phyloP scores from a whole-genome alignment of 768 basidiomycete genomes.

The Phanerochaete sordida region DNA sequence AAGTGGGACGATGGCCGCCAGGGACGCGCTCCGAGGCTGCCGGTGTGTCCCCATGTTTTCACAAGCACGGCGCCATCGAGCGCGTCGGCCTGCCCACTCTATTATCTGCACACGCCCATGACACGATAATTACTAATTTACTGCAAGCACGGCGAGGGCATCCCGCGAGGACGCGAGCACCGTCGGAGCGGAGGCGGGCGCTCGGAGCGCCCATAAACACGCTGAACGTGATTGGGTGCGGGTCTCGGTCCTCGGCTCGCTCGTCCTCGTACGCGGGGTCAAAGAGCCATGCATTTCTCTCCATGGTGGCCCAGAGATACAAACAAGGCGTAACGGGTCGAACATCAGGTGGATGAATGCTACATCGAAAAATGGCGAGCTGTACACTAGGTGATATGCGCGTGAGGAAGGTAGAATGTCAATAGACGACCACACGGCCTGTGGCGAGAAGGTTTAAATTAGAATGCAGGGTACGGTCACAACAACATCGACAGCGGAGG shows the following conservation, averaged over 20 bases:
- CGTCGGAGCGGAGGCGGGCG: background rate
- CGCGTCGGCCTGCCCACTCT: too few species aligned
- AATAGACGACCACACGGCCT: background rate
- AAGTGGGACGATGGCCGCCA: background rate
- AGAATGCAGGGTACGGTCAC: background rate
- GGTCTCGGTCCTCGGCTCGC: too few species aligned
- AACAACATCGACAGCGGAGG: background rate
- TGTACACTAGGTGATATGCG: background rate
- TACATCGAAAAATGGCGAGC: background rate
- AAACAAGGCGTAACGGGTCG: background rate
- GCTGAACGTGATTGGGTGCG: too few species aligned
- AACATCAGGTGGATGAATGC: background rate
- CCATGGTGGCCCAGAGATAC: background rate
- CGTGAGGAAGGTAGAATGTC: background rate
- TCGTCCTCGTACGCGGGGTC: too few species aligned
- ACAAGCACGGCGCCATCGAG: too few species aligned
- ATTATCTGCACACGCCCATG: too few species aligned
- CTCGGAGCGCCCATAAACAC: background rate
- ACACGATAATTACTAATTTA: too few species aligned
- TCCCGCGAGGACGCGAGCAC: too few species aligned
- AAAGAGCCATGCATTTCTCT: background rate
- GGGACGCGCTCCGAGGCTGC: background rate
- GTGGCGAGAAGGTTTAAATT: background rate
- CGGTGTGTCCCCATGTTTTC: too few species aligned
- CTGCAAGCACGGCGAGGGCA: too few species aligned